Percentiles rank a stretch among this genome's conserved stretches.
These are phyloP conservation scores for Podila verticillata DNA, from an alignment of 192 early-diverging fungal species.

Conservation along the genomic window DNA sequence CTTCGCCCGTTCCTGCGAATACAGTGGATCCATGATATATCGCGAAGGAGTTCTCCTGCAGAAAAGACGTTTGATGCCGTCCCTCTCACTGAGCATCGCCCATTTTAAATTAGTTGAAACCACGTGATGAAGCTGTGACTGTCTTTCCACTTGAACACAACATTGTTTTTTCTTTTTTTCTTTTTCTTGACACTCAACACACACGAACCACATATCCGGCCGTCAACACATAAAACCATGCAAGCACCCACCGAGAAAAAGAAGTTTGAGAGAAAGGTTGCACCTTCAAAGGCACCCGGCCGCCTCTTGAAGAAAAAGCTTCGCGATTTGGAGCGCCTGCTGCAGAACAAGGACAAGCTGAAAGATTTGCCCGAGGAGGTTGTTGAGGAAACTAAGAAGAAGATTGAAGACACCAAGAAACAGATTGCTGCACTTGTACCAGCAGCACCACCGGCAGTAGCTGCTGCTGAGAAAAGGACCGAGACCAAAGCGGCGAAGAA, in stretches of 20 bases:
- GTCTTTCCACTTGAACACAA: background rate
- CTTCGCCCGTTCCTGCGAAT: conserved; percentile 15
- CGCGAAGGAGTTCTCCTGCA: too few relatives aligned
- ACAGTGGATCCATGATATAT: conserved; percentile 9
- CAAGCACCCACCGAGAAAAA: conserved; percentile 9
- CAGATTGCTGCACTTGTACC: conserved; percentile 24
- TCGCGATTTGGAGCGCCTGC: conserved; percentile 36
- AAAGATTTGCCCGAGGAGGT: conserved; percentile 38
- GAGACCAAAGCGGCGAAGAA: background rate
- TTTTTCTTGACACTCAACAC: background rate
- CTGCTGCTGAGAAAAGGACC: background rate
- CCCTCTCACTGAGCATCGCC: background rate
- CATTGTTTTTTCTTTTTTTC: background rate
- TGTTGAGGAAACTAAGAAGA: conserved; percentile 28
- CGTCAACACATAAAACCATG: conserved; percentile 7
- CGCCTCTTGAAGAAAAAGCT: conserved; percentile 39
- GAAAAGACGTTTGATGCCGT: too few relatives aligned
- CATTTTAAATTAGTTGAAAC: too few relatives aligned
- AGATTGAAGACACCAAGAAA: conserved; percentile 24
- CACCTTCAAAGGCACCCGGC: conserved; percentile 37
- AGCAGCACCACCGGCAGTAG: background rate
- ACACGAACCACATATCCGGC: background rate
- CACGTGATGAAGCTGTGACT: too few relatives aligned
- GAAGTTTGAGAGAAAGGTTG: conserved; percentile 24
- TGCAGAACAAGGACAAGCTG: conserved; percentile 34